Conservation (phyloP, 2,329 filamentous ascomycete genomes). For the Trichothecium roseum region DNA sequence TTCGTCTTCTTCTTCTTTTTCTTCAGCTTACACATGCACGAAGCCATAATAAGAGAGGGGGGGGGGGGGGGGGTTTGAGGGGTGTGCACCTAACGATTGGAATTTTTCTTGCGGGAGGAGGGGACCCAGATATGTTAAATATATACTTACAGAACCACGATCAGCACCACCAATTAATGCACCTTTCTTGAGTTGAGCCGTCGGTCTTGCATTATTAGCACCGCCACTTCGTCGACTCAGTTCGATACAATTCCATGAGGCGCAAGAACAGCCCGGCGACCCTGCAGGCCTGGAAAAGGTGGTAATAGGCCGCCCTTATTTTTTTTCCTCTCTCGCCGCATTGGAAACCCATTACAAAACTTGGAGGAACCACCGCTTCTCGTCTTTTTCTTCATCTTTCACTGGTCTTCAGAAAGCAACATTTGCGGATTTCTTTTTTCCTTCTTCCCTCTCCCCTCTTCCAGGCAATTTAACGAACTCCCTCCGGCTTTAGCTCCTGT, state of each 20-base stretch:
- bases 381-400: not conserved
- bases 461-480: too few species aligned
- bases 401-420: not conserved
- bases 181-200: not conserved
- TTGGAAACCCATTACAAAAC: not conserved
- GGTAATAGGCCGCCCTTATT: constrained; percentile 4
- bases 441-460: too few species aligned
- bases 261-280: constrained; percentile 18
- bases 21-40: too few species aligned
- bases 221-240: constrained; percentile 29
- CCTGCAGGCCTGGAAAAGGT: constrained; percentile 19
- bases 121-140: not conserved
- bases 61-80: not conserved
- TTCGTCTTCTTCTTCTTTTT: too few species aligned
- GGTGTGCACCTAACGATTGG: not conserved
- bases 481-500: too few species aligned
- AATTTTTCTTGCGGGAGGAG: not conserved
- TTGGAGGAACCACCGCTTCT: constrained; percentile 7
- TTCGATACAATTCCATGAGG: constrained; percentile 33
- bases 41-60: too few species aligned
- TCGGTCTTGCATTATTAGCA: constrained; percentile 20
- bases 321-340: constrained; percentile 14
- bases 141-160: not conserved
- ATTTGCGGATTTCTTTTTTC: not conserved
- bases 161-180: not conserved